These are phyloP conservation scores for Cyclotella atomus DNA, from an alignment of 108 stramenopile species.

Conservation along the genomic window DNA sequence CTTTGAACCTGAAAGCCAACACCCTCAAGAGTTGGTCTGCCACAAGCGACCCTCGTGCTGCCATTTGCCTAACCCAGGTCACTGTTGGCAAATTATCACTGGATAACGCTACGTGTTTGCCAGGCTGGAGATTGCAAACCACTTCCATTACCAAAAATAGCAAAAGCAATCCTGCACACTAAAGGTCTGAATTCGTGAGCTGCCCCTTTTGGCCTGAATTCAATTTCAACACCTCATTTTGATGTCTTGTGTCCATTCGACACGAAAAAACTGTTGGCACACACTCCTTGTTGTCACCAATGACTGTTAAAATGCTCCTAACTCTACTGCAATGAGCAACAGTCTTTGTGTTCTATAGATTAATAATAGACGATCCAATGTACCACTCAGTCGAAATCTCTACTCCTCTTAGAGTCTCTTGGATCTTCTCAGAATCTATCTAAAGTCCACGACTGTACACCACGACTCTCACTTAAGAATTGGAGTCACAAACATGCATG, in stretches of 20 bases:
- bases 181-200: constrained; percentile 8
- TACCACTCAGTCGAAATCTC: too few relatives aligned
- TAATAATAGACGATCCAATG: too few relatives aligned
- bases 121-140: background rate
- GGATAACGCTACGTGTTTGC: background rate
- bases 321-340: too few relatives aligned
- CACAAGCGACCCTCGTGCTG: background rate
- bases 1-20: background rate
- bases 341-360: too few relatives aligned
- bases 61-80: background rate
- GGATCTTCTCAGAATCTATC: too few relatives aligned
- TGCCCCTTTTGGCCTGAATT: background rate
- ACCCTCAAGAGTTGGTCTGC: constrained; percentile 4
- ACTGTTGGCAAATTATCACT: constrained; percentile 3
- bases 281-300: background rate
- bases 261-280: background rate
- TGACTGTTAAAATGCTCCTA: too few relatives aligned
- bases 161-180: background rate
- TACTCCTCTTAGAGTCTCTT: too few relatives aligned
- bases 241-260: background rate
- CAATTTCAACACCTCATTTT: background rate
- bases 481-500: too few relatives aligned
- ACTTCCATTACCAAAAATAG: background rate
- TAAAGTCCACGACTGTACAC: too few relatives aligned
- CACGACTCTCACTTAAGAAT: too few relatives aligned